phyloP scores from a whole-genome alignment of 2,329 filamentous ascomycete genomes.

The Beauveria bassiana region DNA sequence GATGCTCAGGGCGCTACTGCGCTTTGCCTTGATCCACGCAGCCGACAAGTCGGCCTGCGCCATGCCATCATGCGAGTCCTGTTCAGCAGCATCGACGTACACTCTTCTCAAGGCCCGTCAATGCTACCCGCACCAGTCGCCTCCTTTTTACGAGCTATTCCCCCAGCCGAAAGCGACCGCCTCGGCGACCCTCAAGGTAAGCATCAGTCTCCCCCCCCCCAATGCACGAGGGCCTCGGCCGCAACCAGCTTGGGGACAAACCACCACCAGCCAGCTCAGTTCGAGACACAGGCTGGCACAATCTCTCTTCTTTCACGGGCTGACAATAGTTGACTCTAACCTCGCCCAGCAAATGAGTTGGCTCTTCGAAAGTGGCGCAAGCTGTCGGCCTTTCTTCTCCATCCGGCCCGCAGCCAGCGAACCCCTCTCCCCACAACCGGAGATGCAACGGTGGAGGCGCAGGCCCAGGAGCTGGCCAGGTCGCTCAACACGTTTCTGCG shows the following conservation, averaged over 20 bases:
- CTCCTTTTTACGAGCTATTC: slow-evolving; percentile 22
- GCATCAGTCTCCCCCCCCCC: not conserved
- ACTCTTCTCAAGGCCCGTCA: slow-evolving; percentile 20
- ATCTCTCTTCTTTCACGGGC: not conserved
- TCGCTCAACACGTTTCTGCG: slow-evolving; percentile 27
- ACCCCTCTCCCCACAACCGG: slow-evolving; percentile 24
- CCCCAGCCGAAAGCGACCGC: slow-evolving; percentile 18
- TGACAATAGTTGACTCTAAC: not conserved
- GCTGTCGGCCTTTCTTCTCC: slow-evolving; percentile 35
- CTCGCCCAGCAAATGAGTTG: slow-evolving; percentile 19
- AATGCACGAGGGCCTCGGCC: not conserved
- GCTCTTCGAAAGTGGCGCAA: slow-evolving; percentile 34
- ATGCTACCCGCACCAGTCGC: slow-evolving; percentile 29
- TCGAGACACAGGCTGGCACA: too few relatives aligned
- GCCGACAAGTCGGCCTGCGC: slow-evolving; percentile 26
- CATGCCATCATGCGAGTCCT: slow-evolving; percentile 29
- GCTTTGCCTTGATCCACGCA: slow-evolving; percentile 25
- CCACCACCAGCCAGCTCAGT: too few relatives aligned
- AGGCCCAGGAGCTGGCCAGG: slow-evolving; percentile 24
- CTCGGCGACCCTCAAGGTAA: slow-evolving; percentile 23
- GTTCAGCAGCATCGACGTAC: slow-evolving; percentile 27
- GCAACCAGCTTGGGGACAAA: too few relatives aligned
- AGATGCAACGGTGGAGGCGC: slow-evolving; percentile 21
- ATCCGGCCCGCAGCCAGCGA: slow-evolving; percentile 28
- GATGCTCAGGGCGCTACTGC: slow-evolving; percentile 21